These are phyloP conservation scores for Aspergillus asperescens DNA, from an alignment of 495 filamentous ascomycete genomes.

Conservation along the genomic window DNA sequence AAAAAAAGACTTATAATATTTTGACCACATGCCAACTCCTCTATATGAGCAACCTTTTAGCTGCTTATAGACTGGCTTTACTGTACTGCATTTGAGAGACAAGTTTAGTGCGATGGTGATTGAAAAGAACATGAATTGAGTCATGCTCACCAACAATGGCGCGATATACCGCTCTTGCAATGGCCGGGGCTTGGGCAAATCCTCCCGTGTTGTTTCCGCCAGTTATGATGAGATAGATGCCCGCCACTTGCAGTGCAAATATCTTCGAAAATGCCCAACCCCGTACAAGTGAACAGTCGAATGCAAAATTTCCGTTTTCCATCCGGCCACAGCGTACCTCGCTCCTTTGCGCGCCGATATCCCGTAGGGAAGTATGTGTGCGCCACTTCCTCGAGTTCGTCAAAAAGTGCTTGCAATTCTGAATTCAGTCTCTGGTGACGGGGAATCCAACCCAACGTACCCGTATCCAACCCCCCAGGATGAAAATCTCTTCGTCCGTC, in stretches of 20 bases:
- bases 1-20: too few species aligned
- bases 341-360: background rate
- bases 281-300: constrained; percentile 2
- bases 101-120: too few species aligned
- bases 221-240: background rate
- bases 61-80: too few species aligned
- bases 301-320: background rate
- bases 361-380: background rate
- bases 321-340: background rate
- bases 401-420: constrained; percentile 8
- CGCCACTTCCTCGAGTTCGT: constrained; percentile 3
- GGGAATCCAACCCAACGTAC: background rate
- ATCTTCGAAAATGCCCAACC: background rate
- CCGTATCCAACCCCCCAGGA: constrained; percentile 2
- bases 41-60: too few species aligned
- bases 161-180: background rate
- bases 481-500: background rate
- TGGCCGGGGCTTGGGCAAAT: constrained; percentile 4
- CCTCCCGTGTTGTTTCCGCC: constrained; percentile 6
- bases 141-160: background rate
- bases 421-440: constrained; percentile 2
- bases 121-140: constrained; percentile 2
- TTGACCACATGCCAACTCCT: too few species aligned
- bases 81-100: too few species aligned
- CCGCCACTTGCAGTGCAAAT: background rate